These are phyloP conservation scores for Ceratobasidium theobromae DNA, from an alignment of 1,284 basidiomycete species.

Conservation along the genomic window DNA sequence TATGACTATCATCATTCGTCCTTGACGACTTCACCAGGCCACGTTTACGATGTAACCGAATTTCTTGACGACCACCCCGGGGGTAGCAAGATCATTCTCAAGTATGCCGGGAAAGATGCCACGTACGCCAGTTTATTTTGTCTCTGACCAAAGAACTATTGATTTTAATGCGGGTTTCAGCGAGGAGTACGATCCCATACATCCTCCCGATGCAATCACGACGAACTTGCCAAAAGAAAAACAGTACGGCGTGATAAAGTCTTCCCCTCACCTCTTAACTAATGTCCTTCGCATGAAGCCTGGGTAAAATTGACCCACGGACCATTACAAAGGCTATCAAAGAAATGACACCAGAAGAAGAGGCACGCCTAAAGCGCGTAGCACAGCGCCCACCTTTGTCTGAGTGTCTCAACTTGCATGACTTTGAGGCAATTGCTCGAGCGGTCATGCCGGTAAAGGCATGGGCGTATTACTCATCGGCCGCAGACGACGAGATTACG, in stretches of 20 bases:
- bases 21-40: slow-evolving; percentile 46
- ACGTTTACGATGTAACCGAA: slow-evolving; percentile 76
- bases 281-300: slow-evolving; percentile 47
- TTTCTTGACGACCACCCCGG: slow-evolving; percentile 74
- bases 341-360: slow-evolving; percentile 61
- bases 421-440: slow-evolving; percentile 85
- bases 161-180: slow-evolving; percentile 41
- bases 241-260: slow-evolving; percentile 53
- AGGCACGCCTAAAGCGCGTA: slow-evolving; percentile 56
- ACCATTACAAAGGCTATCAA: slow-evolving; percentile 58
- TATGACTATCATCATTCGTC: slow-evolving; percentile 11
- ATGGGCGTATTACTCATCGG: slow-evolving; percentile 89
- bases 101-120: slow-evolving; percentile 76
- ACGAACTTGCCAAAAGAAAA: slow-evolving; percentile 77
- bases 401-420: slow-evolving; percentile 84
- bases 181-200: slow-evolving; percentile 81
- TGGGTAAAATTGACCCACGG: slow-evolving; percentile 67
- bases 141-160: background rate
- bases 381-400: slow-evolving; percentile 65
- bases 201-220: slow-evolving; percentile 84
- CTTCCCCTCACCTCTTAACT: slow-evolving; percentile 2
- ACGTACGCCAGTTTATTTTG: slow-evolving; percentile 60
- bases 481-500: slow-evolving; percentile 87
- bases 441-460: slow-evolving; percentile 74
- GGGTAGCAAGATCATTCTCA: slow-evolving; percentile 65